Evolutionary conservation across 495 filamentous ascomycete genomes (phyloP).

Genomic region (Trichoderma reesei): DNA sequence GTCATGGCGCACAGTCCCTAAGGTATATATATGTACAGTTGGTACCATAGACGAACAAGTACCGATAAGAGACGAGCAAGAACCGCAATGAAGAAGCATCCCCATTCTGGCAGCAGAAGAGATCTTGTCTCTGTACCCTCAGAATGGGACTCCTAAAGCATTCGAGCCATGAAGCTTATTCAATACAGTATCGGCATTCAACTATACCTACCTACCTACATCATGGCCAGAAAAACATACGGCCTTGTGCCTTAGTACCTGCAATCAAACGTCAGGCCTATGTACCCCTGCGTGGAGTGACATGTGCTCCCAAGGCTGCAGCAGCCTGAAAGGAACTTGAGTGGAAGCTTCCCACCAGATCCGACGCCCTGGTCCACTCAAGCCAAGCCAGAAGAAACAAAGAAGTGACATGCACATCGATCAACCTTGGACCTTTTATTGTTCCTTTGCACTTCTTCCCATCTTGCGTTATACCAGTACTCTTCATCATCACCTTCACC

Average conservation of each 20-base stretch:
- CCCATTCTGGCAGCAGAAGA: too few species aligned
- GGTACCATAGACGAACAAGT: not conserved
- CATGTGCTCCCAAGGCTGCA: not conserved
- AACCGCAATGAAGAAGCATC: too few species aligned
- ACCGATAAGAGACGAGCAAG: not conserved
- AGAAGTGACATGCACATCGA: not conserved
- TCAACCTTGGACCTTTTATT: not conserved
- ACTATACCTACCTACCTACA: too few species aligned
- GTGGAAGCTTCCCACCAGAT: not conserved
- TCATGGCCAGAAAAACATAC: too few species aligned
- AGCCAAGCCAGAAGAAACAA: not conserved
- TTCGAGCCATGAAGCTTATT: too few species aligned
- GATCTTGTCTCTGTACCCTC: too few species aligned
- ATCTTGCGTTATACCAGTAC: not conserved
- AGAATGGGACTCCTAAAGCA: too few species aligned
- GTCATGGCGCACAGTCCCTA: not conserved
- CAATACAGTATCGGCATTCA: too few species aligned
- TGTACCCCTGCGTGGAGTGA: not conserved
- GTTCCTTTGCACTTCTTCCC: not conserved
- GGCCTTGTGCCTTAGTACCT: too few species aligned
- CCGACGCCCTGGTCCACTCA: not conserved
- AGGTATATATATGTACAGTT: too few species aligned
- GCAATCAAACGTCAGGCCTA: too few species aligned
- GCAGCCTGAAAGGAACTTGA: not conserved
- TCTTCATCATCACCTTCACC: too few species aligned